Evolutionary conservation across 306 rosid genomes (phyloP).

Genomic region (Adenanthera pavonina): DNA sequence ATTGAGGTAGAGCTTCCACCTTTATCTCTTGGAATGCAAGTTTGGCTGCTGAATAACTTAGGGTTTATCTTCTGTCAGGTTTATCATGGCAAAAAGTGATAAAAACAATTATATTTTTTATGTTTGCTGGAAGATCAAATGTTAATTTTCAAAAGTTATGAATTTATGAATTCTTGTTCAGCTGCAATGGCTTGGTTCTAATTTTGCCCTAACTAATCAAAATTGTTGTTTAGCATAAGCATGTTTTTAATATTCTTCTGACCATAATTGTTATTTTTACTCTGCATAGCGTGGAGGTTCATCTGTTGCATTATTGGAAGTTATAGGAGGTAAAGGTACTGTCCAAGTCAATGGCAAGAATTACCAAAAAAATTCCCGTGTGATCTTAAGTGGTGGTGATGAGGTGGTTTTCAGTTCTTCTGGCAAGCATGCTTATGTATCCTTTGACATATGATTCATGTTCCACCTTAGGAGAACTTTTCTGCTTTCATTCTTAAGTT

Average conservation of each 20-base stretch:
- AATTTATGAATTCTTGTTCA: not conserved
- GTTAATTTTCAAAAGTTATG: not conserved
- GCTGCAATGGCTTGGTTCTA: constrained; percentile 29
- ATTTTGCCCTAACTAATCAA: constrained; percentile 7
- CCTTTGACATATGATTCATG: constrained; percentile 59
- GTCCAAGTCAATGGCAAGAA: constrained; percentile 81
- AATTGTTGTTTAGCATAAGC: not conserved
- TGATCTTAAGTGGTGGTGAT: constrained; percentile 79
- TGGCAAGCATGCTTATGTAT: constrained; percentile 92
- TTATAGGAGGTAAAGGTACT: constrained; percentile 70
- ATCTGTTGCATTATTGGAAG: constrained; percentile 75
- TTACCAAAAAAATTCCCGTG: constrained; percentile 54
- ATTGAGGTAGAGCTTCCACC: constrained; percentile 65
- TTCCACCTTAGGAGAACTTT: constrained; percentile 19
- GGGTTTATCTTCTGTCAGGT: constrained; percentile 19
- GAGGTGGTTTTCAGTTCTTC: constrained; percentile 77
- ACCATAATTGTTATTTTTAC: constrained; percentile 40
- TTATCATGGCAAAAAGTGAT: constrained; percentile 6
- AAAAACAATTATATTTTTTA: not conserved
- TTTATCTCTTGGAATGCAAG: constrained; percentile 30
- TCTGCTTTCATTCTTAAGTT: constrained; percentile 4
- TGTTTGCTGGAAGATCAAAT: constrained; percentile 32
- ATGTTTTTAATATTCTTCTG: constrained; percentile 15
- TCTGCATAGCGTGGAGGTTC: constrained; percentile 69
- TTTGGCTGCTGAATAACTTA: constrained; percentile 30